A percentile compares a stretch with the other conserved stretches of the same genome.
phyloP scores from a whole-genome alignment of 2,329 filamentous ascomycete genomes.

The Coniochaeta sp. region DNA sequence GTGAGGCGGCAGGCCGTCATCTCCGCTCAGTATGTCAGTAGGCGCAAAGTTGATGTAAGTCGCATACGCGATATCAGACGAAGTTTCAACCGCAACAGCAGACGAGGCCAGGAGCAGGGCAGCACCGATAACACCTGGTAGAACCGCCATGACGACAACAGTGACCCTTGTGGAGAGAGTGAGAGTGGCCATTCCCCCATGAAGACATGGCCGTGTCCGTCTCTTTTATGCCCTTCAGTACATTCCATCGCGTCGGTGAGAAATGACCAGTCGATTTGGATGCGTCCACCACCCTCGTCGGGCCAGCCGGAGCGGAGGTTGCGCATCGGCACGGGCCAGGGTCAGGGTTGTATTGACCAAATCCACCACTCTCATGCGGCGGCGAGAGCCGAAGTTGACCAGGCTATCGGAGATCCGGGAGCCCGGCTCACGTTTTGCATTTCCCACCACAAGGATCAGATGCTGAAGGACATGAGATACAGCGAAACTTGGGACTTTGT shows the following conservation, averaged over 20 bases:
- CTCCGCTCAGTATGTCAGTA: not conserved
- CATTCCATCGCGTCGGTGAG: not conserved
- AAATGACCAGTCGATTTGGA: not conserved
- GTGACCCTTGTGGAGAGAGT: not conserved
- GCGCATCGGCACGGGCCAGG: not conserved
- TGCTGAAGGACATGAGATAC: not conserved
- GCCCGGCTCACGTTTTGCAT: not conserved
- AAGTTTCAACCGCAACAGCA: not conserved
- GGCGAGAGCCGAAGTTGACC: not conserved
- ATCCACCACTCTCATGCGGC: not conserved
- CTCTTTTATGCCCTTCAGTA: not conserved
- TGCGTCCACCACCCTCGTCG: not conserved
- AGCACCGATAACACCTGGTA: not conserved
- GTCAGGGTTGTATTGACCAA: not conserved
- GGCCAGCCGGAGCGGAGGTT: not conserved
- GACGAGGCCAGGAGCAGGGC: not conserved
- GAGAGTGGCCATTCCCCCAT: not conserved
- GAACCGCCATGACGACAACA: not conserved
- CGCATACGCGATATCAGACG: not conserved
- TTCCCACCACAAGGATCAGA: not conserved
- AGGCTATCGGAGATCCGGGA: not conserved
- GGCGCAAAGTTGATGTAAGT: slow-evolving; percentile 2
- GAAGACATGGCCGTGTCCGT: not conserved
- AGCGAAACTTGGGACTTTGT: not conserved
- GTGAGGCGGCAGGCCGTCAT: slow-evolving; percentile 3